Percentiles rank a stretch among this genome's conserved stretches.
Conservation (phyloP, 164 flowering plant genomes). For the Taxillus chinensis region DNA sequence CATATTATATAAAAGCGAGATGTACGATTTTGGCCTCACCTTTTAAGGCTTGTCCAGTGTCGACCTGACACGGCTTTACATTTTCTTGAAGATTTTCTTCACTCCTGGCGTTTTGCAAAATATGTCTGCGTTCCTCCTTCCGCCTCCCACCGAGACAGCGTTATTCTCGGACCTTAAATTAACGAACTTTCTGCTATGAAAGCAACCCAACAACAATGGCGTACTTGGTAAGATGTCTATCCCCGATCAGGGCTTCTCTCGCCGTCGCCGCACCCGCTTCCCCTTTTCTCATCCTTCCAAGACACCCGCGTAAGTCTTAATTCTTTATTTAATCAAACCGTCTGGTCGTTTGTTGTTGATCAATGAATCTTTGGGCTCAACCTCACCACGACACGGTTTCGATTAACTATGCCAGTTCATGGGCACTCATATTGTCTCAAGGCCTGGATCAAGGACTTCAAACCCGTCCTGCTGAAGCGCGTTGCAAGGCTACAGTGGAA, state of each 20-base stretch:
- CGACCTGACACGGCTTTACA: no score
- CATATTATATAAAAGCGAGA: no score
- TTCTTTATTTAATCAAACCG: background rate
- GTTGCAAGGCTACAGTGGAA: background rate
- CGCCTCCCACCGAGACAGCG: no score
- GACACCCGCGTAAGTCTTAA: background rate
- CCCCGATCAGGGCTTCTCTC: background rate
- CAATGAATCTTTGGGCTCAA: background rate
- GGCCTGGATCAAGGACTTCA: constrained; percentile 5
- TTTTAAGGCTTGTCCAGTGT: no score
- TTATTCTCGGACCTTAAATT: no score
- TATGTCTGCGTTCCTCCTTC: no score
- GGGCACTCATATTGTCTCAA: constrained; percentile 3
- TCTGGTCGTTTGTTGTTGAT: background rate
- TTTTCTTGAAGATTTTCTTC: no score
- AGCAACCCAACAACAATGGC: background rate
- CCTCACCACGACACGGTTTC: background rate
- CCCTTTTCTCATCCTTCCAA: background rate
- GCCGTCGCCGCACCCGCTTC: background rate
- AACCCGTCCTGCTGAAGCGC: background rate
- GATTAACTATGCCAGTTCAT: background rate
- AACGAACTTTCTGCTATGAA: background rate
- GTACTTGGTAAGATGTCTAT: background rate
- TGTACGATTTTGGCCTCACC: no score
- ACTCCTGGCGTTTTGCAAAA: no score